Evolutionary conservation across 2,329 filamentous ascomycete species (phyloP), one percentile per base, ranked within the genome.

Genomic region (Colletotrichum sp.): DNA sequence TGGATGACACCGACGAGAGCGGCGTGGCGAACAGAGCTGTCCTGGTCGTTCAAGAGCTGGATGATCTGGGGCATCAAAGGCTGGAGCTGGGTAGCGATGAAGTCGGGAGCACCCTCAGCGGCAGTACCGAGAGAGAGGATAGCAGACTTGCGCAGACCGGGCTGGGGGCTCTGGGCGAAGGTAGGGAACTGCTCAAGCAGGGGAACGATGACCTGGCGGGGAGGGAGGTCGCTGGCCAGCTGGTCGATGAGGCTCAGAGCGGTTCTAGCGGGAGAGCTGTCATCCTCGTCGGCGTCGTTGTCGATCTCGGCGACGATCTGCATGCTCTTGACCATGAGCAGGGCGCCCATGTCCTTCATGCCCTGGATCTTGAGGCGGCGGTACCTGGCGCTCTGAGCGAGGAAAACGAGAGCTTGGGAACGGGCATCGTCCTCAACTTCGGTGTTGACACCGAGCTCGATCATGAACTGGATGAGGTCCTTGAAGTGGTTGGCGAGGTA

Each of bases 91-190:
- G 96, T 98, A 78, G 95, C 95, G 82, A 99, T 96, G 86, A 99
- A 99, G 85, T 99, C 97, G 18, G 97, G 97, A 34, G 97, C 96
- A 80, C 97, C 97, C 88, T 99, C 97, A 69, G 98, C 96, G 80
- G 95, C 96, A 88, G 96, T 98, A 76, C 96, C 96, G 7, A 99
- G 91, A 65, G 96, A 94, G 77, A 99, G 90, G 82, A 99, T 97
- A 85, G 95, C 96, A 71, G 96, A 96, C 85, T 96, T 95, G 76
- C 96, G 93, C 87, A 94, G 94, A 80, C 95, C 93, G 44, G 96
- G 91, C 81, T 98, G 91, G 76, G 90, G 86, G 82, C 92, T 93
- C 80, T 91, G 91, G 79, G 96, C 95, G 83, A 97, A 98, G 79
- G 92, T 91, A 49, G 95, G 93, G 79, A 99, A 94, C 69, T 95